Percentiles rank a stretch among this genome's conserved stretches.
Conservation (phyloP, 2,329 filamentous ascomycete species). For the Furcasterigmium sp. region DNA sequence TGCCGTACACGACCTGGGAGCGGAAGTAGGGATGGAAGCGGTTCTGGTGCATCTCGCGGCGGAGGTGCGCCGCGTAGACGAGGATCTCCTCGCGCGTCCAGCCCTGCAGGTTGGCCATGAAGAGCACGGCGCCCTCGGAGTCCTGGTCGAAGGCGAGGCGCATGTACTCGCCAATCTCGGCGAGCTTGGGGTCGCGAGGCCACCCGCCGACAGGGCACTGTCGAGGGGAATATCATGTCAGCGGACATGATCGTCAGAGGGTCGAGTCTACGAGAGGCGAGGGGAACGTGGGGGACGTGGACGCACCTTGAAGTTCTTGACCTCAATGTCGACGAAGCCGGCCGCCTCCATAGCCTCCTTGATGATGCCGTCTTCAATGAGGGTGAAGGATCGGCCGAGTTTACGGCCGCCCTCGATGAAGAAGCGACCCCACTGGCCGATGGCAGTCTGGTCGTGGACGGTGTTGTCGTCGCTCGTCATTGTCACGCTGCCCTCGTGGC, state of each 20-base stretch:
- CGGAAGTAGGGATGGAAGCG: slow-evolving; percentile 20
- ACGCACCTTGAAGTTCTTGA: background rate
- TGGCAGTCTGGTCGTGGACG: slow-evolving; percentile 17
- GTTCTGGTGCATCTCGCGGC: slow-evolving; percentile 11
- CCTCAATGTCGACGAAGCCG: slow-evolving; percentile 1
- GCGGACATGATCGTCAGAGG: background rate
- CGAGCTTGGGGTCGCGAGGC: slow-evolving; percentile 27
- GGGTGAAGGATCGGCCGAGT: slow-evolving; percentile 20
- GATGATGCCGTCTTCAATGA: slow-evolving; percentile 21
- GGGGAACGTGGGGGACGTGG: too few relatives aligned
- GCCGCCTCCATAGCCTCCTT: slow-evolving; percentile 14
- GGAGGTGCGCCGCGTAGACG: slow-evolving; percentile 9
- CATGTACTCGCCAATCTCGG: slow-evolving; percentile 27
- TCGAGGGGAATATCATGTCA: background rate
- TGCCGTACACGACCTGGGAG: slow-evolving; percentile 19
- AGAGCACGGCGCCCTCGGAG: slow-evolving; percentile 12
- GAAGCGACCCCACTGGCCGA: slow-evolving; percentile 24
- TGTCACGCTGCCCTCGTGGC: slow-evolving; percentile 26
- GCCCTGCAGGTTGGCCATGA: slow-evolving; percentile 12
- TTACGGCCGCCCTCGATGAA: slow-evolving; percentile 23
- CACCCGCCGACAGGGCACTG: slow-evolving; percentile 27
- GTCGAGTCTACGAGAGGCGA: background rate
- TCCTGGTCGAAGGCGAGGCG: slow-evolving; percentile 19
- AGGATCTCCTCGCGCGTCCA: slow-evolving; percentile 12
- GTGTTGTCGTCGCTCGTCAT: slow-evolving; percentile 20